A percentile compares a stretch with the other conserved stretches of the same genome.
phyloP scores from a whole-genome alignment of 1,284 basidiomycete species.

The Malassezia arunalokei region DNA sequence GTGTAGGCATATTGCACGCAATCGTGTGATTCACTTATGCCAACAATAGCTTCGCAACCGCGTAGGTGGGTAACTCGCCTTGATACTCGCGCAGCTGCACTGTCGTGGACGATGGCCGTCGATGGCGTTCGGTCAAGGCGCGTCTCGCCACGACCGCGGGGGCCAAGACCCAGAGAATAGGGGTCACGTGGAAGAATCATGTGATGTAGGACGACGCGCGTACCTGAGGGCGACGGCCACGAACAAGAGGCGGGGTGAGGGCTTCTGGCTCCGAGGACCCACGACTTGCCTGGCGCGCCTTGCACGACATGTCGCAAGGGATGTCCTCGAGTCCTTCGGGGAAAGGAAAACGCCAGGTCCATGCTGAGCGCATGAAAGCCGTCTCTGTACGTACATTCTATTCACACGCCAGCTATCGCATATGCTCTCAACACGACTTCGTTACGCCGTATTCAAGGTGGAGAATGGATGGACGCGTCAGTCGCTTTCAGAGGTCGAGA shows the following conservation, averaged over 20 bases:
- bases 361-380: conserved; percentile 1
- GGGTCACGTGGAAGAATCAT: no score
- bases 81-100: no score
- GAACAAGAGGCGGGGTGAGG: background rate
- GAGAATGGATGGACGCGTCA: conserved; percentile 43
- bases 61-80: no score
- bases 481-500: conserved; percentile 41
- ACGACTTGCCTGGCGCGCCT: background rate
- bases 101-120: no score
- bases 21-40: no score
- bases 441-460: conserved; percentile 41
- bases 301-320: background rate
- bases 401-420: conserved; percentile 22
- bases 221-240: no score
- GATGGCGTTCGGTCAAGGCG: no score
- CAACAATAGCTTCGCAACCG: no score
- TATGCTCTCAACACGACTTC: conserved; percentile 30
- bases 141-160: no score
- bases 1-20: conserved; percentile 15
- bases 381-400: background rate
- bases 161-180: no score
- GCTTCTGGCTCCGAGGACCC: background rate
- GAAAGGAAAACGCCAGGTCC: conserved; percentile 7
- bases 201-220: no score
- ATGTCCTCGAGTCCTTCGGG: background rate